These are phyloP conservation scores for Penicillium cosmopolitanum DNA, from an alignment of 495 filamentous ascomycete genomes.

Conservation along the genomic window DNA sequence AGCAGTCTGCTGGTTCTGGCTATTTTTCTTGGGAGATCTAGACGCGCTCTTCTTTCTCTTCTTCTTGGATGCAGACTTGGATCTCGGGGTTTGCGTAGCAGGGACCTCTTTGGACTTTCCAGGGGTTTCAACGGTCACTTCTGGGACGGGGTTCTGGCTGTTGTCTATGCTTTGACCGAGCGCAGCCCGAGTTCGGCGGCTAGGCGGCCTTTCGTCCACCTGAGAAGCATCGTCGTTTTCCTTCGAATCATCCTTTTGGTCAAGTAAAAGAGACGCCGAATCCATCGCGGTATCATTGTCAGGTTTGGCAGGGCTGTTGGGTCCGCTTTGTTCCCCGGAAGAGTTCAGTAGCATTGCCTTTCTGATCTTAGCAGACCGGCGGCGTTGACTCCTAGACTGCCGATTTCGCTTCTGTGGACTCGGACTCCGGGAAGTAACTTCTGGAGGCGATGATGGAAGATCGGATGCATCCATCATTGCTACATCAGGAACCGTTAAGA, in stretches of 20 bases:
- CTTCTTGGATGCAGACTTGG: constrained; percentile 16
- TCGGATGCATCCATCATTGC: constrained; percentile 28
- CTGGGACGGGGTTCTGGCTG: not conserved
- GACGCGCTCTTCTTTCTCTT: constrained; percentile 6
- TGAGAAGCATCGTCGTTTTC: constrained; percentile 14
- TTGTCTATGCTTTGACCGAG: constrained; percentile 21
- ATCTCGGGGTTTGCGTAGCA: constrained; percentile 9
- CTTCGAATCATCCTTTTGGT: constrained; percentile 11
- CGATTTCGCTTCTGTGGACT: constrained; percentile 24
- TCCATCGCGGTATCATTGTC: not conserved
- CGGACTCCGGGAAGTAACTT: constrained; percentile 32
- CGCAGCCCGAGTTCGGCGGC: constrained; percentile 37
- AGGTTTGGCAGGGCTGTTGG: constrained; percentile 12
- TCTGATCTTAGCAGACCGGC: constrained; percentile 24
- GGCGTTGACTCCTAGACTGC: constrained; percentile 14
- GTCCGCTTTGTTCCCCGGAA: constrained; percentile 12
- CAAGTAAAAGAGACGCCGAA: not conserved
- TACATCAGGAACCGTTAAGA: constrained; percentile 22
- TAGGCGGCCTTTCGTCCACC: constrained; percentile 25
- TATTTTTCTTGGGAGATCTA: not conserved
- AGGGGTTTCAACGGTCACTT: constrained; percentile 9
- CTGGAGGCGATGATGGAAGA: constrained; percentile 47
- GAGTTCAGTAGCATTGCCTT: constrained; percentile 12
- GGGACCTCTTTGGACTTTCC: not conserved
- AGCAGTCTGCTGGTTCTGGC: not conserved